Conservation (phyloP, 176 grass and related monocot species). For the Eleusine indica region DNA sequence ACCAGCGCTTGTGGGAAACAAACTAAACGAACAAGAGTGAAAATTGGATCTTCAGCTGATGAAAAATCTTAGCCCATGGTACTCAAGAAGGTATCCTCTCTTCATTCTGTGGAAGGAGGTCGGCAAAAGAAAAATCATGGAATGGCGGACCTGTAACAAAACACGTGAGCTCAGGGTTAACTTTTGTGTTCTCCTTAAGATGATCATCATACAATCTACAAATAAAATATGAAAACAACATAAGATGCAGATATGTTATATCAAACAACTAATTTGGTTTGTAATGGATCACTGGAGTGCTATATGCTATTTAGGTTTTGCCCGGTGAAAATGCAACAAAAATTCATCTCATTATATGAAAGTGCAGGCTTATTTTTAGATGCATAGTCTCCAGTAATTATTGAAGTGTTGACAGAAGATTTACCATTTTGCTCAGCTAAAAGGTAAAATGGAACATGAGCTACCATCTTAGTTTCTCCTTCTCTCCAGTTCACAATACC, state of each 20-base stretch:
- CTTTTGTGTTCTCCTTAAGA: background rate
- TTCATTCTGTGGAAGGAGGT: conserved; percentile 66
- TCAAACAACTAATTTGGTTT: background rate
- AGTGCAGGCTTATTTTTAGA: background rate
- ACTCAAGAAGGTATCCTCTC: conserved; percentile 18
- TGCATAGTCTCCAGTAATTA: background rate
- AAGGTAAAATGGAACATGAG: conserved; percentile 94
- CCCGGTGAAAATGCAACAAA: background rate
- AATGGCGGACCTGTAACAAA: conserved; percentile 62
- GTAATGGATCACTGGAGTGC: background rate
- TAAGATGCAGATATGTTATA: background rate
- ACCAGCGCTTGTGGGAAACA: too few relatives aligned
- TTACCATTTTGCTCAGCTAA: conserved; percentile 74
- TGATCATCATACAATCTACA: background rate
- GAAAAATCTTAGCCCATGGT: conserved; percentile 1
- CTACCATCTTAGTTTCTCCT: conserved; percentile 84
- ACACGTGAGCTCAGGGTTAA: conserved; percentile 31
- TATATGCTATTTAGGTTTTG: background rate
- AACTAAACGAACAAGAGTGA: background rate
- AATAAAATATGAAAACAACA: background rate
- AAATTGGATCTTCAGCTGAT: conserved; percentile 5
- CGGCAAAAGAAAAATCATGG: conserved; percentile 91
- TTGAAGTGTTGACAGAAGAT: conserved; percentile 28
- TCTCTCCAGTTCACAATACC: conserved; percentile 89
- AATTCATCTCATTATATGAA: background rate